phyloP scores from a whole-genome alignment of 78 protist species.

The Dictyostelium capitatum region DNA sequence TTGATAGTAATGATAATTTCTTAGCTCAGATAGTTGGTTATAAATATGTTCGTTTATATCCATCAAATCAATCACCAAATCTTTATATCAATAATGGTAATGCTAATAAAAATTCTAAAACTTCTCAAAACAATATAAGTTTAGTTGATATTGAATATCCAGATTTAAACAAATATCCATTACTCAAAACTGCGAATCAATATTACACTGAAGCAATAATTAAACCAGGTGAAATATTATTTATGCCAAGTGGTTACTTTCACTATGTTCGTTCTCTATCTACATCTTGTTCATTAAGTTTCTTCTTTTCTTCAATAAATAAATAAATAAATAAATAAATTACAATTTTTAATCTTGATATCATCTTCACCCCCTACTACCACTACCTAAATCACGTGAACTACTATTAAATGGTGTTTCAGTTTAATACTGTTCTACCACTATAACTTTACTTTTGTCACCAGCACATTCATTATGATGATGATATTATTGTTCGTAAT shows the following conservation, averaged over 20 bases:
- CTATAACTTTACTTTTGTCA: too few relatives aligned
- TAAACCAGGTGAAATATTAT: constrained; percentile 80
- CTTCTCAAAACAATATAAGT: constrained; percentile 58
- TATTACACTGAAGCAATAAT: constrained; percentile 44
- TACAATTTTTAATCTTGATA: too few relatives aligned
- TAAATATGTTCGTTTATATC: constrained; percentile 84
- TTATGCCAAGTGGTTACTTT: constrained; percentile 74
- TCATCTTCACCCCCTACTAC: too few relatives aligned
- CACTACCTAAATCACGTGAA: too few relatives aligned
- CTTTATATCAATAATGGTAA: constrained; percentile 16
- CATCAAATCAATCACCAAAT: background rate
- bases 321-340: background rate
- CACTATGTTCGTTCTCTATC: constrained; percentile 79
- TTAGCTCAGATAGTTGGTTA: constrained; percentile 83
- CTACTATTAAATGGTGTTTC: too few relatives aligned
- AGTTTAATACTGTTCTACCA: too few relatives aligned
- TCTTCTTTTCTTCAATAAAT: constrained; percentile 50
- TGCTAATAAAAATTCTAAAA: background rate
- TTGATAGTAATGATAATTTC: constrained; percentile 81
- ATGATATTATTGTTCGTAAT: too few relatives aligned
- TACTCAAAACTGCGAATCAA: constrained; percentile 10
- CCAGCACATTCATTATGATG: too few relatives aligned
- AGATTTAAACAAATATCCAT: constrained; percentile 17
- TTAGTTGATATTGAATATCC: constrained; percentile 72
- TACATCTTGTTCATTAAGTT: constrained; percentile 56